Percentiles rank a stretch among this genome's conserved stretches.
Evolutionary conservation across 2,329 filamentous ascomycete genomes (phyloP).

Genomic region (Apiospora aurea): DNA sequence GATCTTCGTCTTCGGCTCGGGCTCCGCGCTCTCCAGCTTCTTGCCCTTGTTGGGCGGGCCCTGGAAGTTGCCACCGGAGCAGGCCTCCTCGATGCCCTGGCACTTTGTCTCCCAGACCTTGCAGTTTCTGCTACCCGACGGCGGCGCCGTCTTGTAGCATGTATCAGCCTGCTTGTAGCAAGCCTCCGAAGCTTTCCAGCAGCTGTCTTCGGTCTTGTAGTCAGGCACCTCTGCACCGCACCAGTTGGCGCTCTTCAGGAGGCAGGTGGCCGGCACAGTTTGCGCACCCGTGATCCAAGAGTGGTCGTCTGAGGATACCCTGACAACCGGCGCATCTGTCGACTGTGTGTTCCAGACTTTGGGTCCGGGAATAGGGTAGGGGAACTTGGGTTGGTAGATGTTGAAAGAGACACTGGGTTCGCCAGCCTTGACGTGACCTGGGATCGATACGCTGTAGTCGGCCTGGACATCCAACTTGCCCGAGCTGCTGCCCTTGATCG

Average conservation of each 20-base stretch:
- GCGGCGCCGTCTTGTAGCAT: slow-evolving; percentile 67
- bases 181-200: slow-evolving; percentile 62
- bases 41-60: slow-evolving; percentile 57
- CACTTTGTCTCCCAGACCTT: slow-evolving; percentile 70
- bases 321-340: slow-evolving; percentile 37
- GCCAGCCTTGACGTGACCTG: slow-evolving; percentile 65
- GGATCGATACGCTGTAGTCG: slow-evolving; percentile 65
- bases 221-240: slow-evolving; percentile 66
- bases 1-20: background rate
- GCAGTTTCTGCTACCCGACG: slow-evolving; percentile 67
- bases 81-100: slow-evolving; percentile 51
- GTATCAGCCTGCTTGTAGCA: slow-evolving; percentile 65
- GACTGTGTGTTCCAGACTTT: slow-evolving; percentile 50
- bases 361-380: slow-evolving; percentile 67
- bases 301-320: slow-evolving; percentile 29
- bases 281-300: slow-evolving; percentile 52
- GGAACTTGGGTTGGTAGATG: slow-evolving; percentile 64
- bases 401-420: slow-evolving; percentile 68
- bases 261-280: slow-evolving; percentile 60
- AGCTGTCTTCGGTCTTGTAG: slow-evolving; percentile 63
- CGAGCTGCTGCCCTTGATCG: slow-evolving; percentile 56
- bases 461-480: slow-evolving; percentile 56
- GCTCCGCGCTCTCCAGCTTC: slow-evolving; percentile 36
- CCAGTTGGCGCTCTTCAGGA: slow-evolving; percentile 76
- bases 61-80: slow-evolving; percentile 49